Percentiles rank a stretch among this genome's conserved stretches.
These are phyloP conservation scores for Ceratocystiopsis sp. DNA, from an alignment of 2,329 filamentous ascomycete species.

Conservation along the genomic window DNA sequence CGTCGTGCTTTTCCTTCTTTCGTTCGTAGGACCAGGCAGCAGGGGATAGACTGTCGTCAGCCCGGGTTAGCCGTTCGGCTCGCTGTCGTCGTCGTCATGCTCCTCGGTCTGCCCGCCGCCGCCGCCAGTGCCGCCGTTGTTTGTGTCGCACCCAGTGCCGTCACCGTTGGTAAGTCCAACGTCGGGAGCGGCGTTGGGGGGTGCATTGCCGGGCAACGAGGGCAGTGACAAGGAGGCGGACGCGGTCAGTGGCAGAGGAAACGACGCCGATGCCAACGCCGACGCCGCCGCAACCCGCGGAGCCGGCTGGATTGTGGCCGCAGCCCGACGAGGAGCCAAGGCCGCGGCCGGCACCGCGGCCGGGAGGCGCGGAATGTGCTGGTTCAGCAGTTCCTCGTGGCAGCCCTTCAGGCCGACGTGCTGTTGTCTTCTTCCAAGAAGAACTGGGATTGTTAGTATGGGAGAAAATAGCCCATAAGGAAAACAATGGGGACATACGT, in stretches of 20 bases:
- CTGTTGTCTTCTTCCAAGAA: constrained; percentile 67
- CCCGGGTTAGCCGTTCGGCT: constrained; percentile 44
- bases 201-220: too few species aligned
- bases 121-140: too few species aligned
- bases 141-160: too few species aligned
- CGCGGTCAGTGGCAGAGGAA: too few species aligned
- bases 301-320: too few species aligned
- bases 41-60: constrained; percentile 49
- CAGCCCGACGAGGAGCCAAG: too few species aligned
- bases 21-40: constrained; percentile 40
- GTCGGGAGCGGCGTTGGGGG: too few species aligned
- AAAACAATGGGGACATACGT: constrained; percentile 41
- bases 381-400: constrained; percentile 19
- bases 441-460: constrained; percentile 41
- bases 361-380: too few species aligned
- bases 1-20: constrained; percentile 5
- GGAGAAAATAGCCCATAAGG: not conserved
- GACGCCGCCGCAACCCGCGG: not conserved
- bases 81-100: constrained; percentile 43
- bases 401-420: constrained; percentile 46
- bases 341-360: too few species aligned
- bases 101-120: not conserved
- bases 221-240: too few species aligned
- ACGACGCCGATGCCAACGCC: too few species aligned
- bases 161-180: too few species aligned